Evolutionary conservation across 148 eudicot species (phyloP).

Genomic region (Rhododendron kiyosumense): DNA sequence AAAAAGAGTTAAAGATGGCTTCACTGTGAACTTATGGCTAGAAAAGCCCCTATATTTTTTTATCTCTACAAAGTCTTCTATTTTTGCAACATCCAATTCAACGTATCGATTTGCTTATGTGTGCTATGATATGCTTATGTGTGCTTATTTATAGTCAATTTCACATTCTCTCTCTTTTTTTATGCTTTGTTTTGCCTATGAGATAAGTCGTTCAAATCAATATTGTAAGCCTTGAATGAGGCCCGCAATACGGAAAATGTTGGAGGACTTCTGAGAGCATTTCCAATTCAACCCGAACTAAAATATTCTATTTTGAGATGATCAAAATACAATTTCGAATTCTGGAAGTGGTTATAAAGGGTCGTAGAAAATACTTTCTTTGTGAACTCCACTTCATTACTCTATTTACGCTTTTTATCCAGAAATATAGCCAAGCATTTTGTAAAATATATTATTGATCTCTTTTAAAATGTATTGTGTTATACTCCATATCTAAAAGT

Average conservation of each 20-base stretch:
- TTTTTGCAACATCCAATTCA: not conserved
- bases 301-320: not conserved
- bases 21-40: not conserved
- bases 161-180: not conserved
- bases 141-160: not conserved
- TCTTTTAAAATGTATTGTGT: not conserved
- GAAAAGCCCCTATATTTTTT: not conserved
- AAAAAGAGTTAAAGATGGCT: too few species aligned
- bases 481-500: too few species aligned
- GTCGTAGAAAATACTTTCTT: not conserved
- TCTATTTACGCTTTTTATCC: not conserved
- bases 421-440: not conserved
- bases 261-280: not conserved
- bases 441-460: not conserved
- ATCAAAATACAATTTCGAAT: not conserved
- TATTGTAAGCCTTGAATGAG: not conserved
- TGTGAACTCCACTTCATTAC: not conserved
- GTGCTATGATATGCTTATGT: not conserved
- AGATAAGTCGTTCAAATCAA: not conserved
- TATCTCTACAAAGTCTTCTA: not conserved
- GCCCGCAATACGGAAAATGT: not conserved
- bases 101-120: not conserved
- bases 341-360: not conserved
- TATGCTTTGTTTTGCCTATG: too few species aligned
- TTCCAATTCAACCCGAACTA: not conserved